A percentile compares a stretch with the other conserved stretches of the same genome.
These are phyloP conservation scores for Ricinus communis DNA, from an alignment of 345 rosid genomes.

Conservation along the genomic window DNA sequence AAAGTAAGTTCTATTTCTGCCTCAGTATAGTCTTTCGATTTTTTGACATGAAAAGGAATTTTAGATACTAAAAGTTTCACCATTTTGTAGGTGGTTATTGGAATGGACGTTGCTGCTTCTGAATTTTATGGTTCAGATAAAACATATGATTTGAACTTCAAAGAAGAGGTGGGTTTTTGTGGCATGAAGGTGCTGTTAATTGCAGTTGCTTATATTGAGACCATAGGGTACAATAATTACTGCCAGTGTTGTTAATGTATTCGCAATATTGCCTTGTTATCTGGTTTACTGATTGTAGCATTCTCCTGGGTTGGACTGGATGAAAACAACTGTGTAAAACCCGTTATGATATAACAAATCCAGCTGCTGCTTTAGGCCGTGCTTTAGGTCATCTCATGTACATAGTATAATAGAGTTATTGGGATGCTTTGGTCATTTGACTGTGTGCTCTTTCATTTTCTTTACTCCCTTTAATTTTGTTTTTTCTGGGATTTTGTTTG, in stretches of 20 bases:
- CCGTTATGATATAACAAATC: neutral
- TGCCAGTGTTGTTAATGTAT: neutral
- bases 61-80: neutral
- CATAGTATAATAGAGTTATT: neutral
- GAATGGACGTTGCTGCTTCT: constrained; percentile 99
- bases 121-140: constrained; percentile 82
- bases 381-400: neutral
- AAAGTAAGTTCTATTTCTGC: constrained; percentile 48
- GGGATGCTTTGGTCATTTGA: too few relatives aligned
- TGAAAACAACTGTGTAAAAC: neutral
- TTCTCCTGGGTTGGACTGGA: neutral
- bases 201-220: neutral
- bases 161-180: constrained; percentile 47
- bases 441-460: neutral
- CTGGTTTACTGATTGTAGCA: neutral
- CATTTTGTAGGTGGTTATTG: constrained; percentile 79
- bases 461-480: too few relatives aligned
- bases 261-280: neutral
- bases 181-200: neutral
- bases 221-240: too few relatives aligned
- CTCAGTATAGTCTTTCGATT: neutral
- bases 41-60: neutral
- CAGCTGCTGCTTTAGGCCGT: constrained; percentile 2
- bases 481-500: neutral
- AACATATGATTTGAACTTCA: constrained; percentile 72